phyloP scores from a whole-genome alignment of 805 yeast species.

The Zygosaccharomyces siamensis region DNA sequence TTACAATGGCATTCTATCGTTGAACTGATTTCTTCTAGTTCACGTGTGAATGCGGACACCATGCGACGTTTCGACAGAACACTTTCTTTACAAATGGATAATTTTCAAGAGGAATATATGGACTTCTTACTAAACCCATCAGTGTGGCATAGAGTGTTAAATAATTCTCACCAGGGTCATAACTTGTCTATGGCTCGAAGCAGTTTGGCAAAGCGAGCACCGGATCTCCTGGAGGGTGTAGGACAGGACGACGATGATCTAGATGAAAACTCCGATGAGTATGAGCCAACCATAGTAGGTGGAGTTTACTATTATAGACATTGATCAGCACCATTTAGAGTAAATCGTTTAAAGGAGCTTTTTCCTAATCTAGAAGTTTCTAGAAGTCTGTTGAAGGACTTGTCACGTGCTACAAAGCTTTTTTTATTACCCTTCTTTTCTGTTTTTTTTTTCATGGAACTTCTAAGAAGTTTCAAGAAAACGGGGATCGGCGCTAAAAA shows the following conservation, averaged over 20 bases:
- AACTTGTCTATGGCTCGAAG: constrained; percentile 3
- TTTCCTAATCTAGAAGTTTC: not conserved
- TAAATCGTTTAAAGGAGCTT: not conserved
- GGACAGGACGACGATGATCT: constrained; percentile 6
- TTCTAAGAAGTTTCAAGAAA: constrained; percentile 6
- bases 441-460: constrained; percentile 1
- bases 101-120: constrained; percentile 25
- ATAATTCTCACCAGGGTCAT: constrained; percentile 15
- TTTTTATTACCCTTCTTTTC: too few relatives aligned
- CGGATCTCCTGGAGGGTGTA: not conserved
- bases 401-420: not conserved
- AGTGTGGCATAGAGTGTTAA: constrained; percentile 20
- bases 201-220: constrained; percentile 3
- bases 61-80: constrained; percentile 17
- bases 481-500: constrained; percentile 7
- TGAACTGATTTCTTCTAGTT: constrained; percentile 34
- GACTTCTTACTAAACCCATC: constrained; percentile 21
- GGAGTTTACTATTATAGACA: constrained; percentile 16
- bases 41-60: constrained; percentile 9
- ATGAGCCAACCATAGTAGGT: constrained; percentile 18
- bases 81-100: constrained; percentile 18
- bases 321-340: not conserved
- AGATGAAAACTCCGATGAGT: constrained; percentile 14
- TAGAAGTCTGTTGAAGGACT: constrained; percentile 2
- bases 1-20: constrained; percentile 58